Conservation (phyloP, 176 grass and related monocot genomes). For the Pontederia paniculata region DNA sequence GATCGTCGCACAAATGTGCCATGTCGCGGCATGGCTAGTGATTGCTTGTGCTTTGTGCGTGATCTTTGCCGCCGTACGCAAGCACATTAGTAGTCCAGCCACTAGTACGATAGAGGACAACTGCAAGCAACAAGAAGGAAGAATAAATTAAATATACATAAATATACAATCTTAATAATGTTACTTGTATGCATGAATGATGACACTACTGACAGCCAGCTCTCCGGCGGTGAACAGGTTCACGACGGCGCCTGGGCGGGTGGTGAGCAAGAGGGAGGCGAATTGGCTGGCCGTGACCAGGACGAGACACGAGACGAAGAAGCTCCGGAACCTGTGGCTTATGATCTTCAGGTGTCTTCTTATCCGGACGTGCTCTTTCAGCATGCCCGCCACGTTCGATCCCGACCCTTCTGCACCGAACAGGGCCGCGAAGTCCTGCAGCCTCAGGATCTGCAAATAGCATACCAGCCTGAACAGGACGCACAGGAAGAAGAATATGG, state of each 20-base stretch:
- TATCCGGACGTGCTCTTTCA: conserved; percentile 79
- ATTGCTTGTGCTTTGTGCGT: conserved; percentile 89
- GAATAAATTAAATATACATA: too few species aligned
- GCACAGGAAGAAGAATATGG: conserved; percentile 74
- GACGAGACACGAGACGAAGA: conserved; percentile 61
- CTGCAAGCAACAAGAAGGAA: too few species aligned
- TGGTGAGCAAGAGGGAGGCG: conserved; percentile 64
- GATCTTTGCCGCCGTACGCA: conserved; percentile 81
- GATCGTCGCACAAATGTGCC: conserved; percentile 87
- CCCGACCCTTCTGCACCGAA: conserved; percentile 22
- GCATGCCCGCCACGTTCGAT: conserved; percentile 36
- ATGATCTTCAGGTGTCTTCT: conserved; percentile 76
- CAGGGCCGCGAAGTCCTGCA: conserved; percentile 65
- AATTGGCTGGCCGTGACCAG: conserved; percentile 89
- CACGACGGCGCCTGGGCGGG: conserved; percentile 46
- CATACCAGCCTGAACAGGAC: conserved; percentile 88
- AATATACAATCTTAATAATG: too few species aligned
- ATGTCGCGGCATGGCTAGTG: conserved; percentile 76
- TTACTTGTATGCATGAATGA: conserved; percentile 2
- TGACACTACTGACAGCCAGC: conserved; percentile 47
- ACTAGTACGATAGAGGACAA: conserved; percentile 68
- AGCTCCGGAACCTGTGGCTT: conserved; percentile 74
- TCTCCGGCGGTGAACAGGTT: conserved; percentile 73
- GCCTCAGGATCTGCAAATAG: conserved; percentile 66
- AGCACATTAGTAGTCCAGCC: conserved; percentile 68